Conservation (phyloP, 1,284 basidiomycete genomes). For the Leccinum pachyderme region DNA sequence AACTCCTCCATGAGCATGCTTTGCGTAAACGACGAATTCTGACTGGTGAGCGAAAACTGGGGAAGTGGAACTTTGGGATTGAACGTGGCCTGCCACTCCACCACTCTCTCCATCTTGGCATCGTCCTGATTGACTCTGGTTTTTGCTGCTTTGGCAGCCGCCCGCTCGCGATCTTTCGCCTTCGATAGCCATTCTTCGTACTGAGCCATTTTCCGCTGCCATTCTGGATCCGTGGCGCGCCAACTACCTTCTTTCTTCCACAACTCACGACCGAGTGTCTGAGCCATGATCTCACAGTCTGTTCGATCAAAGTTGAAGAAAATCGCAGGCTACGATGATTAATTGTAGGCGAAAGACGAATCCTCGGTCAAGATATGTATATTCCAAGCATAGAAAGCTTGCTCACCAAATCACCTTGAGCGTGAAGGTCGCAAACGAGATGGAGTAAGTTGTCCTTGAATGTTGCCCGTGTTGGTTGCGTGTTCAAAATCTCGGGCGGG, state of each 20-base stretch:
- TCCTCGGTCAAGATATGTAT: not conserved
- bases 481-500: slow-evolving; percentile 28
- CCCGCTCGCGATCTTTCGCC: slow-evolving; percentile 45
- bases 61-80: slow-evolving; percentile 55
- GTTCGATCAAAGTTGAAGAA: slow-evolving; percentile 64
- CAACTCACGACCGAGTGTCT: slow-evolving; percentile 38
- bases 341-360: not conserved
- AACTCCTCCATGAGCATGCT: slow-evolving; percentile 52
- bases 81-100: slow-evolving; percentile 53
- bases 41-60: slow-evolving; percentile 58
- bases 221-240: slow-evolving; percentile 46
- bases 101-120: slow-evolving; percentile 18
- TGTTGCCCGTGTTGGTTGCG: slow-evolving; percentile 26
- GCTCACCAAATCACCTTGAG: slow-evolving; percentile 49
- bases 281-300: slow-evolving; percentile 55
- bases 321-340: slow-evolving; percentile 52
- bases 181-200: slow-evolving; percentile 50
- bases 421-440: slow-evolving; percentile 56
- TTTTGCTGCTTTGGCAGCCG: slow-evolving; percentile 37
- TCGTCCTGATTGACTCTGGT: slow-evolving; percentile 36
- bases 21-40: slow-evolving; percentile 41
- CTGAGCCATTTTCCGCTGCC: slow-evolving; percentile 49
- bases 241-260: slow-evolving; percentile 46
- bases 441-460: slow-evolving; percentile 46
- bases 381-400: not conserved